phyloP scores from a whole-genome alignment of 495 filamentous ascomycete genomes.

The Penicillium flavigenum region DNA sequence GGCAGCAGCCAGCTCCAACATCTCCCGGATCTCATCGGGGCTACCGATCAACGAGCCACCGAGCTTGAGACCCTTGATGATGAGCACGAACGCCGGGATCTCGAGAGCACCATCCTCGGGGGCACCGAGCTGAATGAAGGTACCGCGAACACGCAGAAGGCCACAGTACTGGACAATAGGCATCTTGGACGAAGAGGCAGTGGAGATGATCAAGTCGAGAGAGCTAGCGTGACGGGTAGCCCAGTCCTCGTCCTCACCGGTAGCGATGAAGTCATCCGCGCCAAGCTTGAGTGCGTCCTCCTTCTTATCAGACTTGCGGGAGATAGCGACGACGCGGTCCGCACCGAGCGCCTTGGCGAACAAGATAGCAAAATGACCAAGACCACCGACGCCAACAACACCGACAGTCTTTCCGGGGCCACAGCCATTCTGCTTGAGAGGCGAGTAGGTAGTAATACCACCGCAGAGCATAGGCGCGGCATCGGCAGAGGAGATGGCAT shows the following conservation, averaged over 20 bases:
- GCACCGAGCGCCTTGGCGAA: slow-evolving; percentile 68
- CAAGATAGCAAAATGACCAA: slow-evolving; percentile 69
- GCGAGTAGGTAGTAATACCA: slow-evolving; percentile 75
- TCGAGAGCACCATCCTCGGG: slow-evolving; percentile 65
- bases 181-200: slow-evolving; percentile 74
- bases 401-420: slow-evolving; percentile 83
- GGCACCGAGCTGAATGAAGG: slow-evolving; percentile 76
- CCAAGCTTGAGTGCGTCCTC: slow-evolving; percentile 65
- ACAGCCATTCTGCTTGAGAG: slow-evolving; percentile 67
- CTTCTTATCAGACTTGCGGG: slow-evolving; percentile 64
- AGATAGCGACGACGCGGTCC: slow-evolving; percentile 79
- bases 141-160: slow-evolving; percentile 67
- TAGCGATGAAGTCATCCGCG: slow-evolving; percentile 73
- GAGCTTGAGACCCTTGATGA: slow-evolving; percentile 61
- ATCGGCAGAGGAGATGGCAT: slow-evolving; percentile 51
- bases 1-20: slow-evolving; percentile 72
- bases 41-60: slow-evolving; percentile 69
- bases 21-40: slow-evolving; percentile 72
- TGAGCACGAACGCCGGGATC: slow-evolving; percentile 59
- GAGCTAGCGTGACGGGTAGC: slow-evolving; percentile 56
- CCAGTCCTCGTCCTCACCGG: slow-evolving; percentile 76
- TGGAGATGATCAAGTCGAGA: slow-evolving; percentile 79
- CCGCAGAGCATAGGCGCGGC: slow-evolving; percentile 87
- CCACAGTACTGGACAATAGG: slow-evolving; percentile 68
- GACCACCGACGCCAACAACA: slow-evolving; percentile 78